Base-by-base conservation (phyloP, 1,139 yeast genomes). In the Kazachstania sp. region DNA sequence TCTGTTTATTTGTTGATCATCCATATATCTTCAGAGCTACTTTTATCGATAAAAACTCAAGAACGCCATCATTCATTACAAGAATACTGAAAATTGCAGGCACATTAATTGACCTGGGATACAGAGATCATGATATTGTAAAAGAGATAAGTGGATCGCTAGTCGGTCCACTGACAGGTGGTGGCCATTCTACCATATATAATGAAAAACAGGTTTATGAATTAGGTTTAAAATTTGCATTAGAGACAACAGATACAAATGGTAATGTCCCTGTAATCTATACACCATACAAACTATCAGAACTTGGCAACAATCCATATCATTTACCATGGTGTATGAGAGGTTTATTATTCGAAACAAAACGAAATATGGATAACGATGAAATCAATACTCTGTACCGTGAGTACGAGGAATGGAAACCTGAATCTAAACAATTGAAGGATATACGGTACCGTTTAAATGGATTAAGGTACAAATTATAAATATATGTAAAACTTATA, bases 261-360 rank as follows among this genome's bases (percentile, higher is more conserved):
- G 52, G 51, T 35, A 54, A 56, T 50, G 64, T 51, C 4, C 81
- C 83, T 16, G 73, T 82, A 0, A 74, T 71, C 50, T 75, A 78
- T 55, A 78, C 72, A 55, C 83, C 83, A 44, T 81, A 78, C 58
- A 79, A 81, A 50, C 71, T 82, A 43, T 74, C 79, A 7, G 77
- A 72, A 48, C 60, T 83, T 11, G 87, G 87, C 1, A 69, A 77
- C 42, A 88, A 90, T 64, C 96, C 97, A 1, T 90, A 78, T 60
- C 78, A 86, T 46, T 69, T 90, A 34, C 97, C 97, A 0, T 90
- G 97, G 97, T 85, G 95, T 58, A 76, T 87, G 66, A 71, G 96
- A 41, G 96, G 97, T 0, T 67, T 90, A 40, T 67, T 88, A 34
- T 75, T 78, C 55, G 83, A 88, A 61, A 67, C 76, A 49, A 46